Evolutionary conservation across 345 rosid genomes (phyloP), one percentile per base, ranked within the genome.

Genomic region (Salix arbutifolia): DNA sequence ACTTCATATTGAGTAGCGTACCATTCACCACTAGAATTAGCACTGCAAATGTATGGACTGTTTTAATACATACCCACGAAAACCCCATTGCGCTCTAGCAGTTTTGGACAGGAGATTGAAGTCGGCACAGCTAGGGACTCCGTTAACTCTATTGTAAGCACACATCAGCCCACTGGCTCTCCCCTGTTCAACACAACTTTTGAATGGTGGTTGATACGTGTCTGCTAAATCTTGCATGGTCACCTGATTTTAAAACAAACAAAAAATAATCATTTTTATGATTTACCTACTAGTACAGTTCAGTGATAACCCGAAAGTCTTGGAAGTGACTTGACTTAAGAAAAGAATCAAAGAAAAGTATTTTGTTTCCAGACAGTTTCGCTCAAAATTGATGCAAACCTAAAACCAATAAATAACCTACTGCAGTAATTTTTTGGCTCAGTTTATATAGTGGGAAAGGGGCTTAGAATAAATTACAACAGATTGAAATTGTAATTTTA

Each of bases 51-150:
- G 31, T 52, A 31, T 26, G 50, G 56, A 53, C 61, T 56, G 23
- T 8, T 16, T 30, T 4, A 6, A 65, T 28, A 18, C 61, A 74
- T 86, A 92, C 94, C 99, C 99, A 48, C 81, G 74, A 82, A 95
- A 93, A 9, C 76, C 80, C 99, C 99, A 95, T 35, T 81, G 86
- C 21, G 76, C 81, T 81, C 99, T 86, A 85, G 67, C 83, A 62
- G 80, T 81, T 62, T 30, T 73, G 8, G 83, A 67, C 0, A 81
- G 80, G 28, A 81, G 77, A 77, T 81, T 50, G 77, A 4, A 81
- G 69, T 81, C 80, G 12, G 83, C 83, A 46, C 83, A 76, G 60
- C 74, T 72, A 26, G 83, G 83, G 76, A 81, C 46, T 16, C 83
- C 83, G 50, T 81, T 81, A 60, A 76, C 80, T 73, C 48, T 81